These are phyloP conservation scores for Phytopythium chamaehyphon DNA, from an alignment of 352 stramenopile species.

Conservation along the genomic window DNA sequence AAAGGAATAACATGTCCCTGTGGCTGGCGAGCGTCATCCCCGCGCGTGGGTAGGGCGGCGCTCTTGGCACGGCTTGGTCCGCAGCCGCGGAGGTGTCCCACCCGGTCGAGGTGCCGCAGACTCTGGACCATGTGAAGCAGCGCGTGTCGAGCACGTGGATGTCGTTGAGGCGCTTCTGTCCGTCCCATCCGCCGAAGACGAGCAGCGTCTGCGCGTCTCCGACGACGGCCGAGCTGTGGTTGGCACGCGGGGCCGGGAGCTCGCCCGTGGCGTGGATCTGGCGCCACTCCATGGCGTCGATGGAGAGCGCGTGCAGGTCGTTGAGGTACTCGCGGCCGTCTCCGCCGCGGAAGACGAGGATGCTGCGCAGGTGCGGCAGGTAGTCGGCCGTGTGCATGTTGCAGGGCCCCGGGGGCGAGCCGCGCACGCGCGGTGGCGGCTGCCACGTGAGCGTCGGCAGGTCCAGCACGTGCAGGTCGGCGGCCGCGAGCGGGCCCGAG, in stretches of 20 bases:
- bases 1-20: slow-evolving; percentile 90
- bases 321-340: slow-evolving; percentile 95
- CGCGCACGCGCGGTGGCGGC: slow-evolving; percentile 32
- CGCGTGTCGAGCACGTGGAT: slow-evolving; percentile 93
- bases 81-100: slow-evolving; percentile 20
- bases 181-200: slow-evolving; percentile 95
- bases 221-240: slow-evolving; percentile 93
- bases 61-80: slow-evolving; percentile 26
- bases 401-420: slow-evolving; percentile 80
- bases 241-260: slow-evolving; percentile 86
- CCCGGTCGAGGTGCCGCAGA: slow-evolving; percentile 9
- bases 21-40: slow-evolving; percentile 96
- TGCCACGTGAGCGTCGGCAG: slow-evolving; percentile 67
- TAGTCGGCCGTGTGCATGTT: slow-evolving; percentile 99
- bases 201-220: slow-evolving; percentile 78
- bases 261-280: slow-evolving; percentile 70
- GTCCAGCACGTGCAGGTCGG: slow-evolving; percentile 91
- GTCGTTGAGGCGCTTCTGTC: slow-evolving; percentile 92
- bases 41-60: slow-evolving; percentile 86
- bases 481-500: slow-evolving; percentile 87
- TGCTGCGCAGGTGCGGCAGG: slow-evolving; percentile 67
- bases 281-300: slow-evolving; percentile 87
- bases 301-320: slow-evolving; percentile 92
- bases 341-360: slow-evolving; percentile 93
- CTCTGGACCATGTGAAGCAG: slow-evolving; percentile 86